These are phyloP conservation scores for Coemansia sp. DNA, from an alignment of 192 early-diverging fungal species.

Conservation along the genomic window DNA sequence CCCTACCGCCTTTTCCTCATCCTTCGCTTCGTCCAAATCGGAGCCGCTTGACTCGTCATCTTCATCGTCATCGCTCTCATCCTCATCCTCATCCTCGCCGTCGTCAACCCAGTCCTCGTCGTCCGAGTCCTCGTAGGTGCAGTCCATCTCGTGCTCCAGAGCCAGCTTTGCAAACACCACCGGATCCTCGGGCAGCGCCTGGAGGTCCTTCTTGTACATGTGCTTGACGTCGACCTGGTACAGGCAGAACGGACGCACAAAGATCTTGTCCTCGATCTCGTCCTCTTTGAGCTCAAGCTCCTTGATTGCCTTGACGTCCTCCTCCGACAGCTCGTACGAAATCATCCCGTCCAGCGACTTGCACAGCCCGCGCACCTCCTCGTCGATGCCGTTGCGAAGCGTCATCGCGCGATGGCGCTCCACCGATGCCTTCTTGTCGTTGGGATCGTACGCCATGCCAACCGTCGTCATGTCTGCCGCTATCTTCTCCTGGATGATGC, in stretches of 20 bases:
- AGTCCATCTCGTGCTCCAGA: constrained; percentile 56
- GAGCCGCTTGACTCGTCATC: constrained; percentile 13
- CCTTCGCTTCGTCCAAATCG: constrained; percentile 10
- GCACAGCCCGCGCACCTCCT: constrained; percentile 45
- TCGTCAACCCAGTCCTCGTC: constrained; percentile 43
- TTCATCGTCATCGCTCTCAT: constrained; percentile 27
- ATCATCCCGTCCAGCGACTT: constrained; percentile 47
- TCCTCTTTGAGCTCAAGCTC: constrained; percentile 39
- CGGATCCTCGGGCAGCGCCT: constrained; percentile 42
- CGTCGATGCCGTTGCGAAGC: constrained; percentile 39
- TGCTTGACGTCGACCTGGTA: constrained; percentile 51
- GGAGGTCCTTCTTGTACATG: constrained; percentile 46
- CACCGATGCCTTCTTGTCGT: constrained; percentile 36
- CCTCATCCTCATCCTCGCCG: constrained; percentile 42
- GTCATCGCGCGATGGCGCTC: constrained; percentile 51
- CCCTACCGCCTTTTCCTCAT: constrained; percentile 14
- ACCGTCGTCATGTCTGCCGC: constrained; percentile 48
- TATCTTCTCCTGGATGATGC: constrained; percentile 50
- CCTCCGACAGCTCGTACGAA: constrained; percentile 50
- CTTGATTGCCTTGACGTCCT: constrained; percentile 42
- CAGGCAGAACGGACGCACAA: constrained; percentile 53
- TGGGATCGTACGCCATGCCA: constrained; percentile 32
- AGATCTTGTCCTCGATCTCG: constrained; percentile 50
- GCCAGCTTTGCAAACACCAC: constrained; percentile 50
- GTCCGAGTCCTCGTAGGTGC: constrained; percentile 44